Evolutionary conservation across 225 moss, liverwort and hornwort genomes (phyloP), one percentile per base, ranked within the genome.

Genomic region (Pseudisothecium myosuroides): DNA sequence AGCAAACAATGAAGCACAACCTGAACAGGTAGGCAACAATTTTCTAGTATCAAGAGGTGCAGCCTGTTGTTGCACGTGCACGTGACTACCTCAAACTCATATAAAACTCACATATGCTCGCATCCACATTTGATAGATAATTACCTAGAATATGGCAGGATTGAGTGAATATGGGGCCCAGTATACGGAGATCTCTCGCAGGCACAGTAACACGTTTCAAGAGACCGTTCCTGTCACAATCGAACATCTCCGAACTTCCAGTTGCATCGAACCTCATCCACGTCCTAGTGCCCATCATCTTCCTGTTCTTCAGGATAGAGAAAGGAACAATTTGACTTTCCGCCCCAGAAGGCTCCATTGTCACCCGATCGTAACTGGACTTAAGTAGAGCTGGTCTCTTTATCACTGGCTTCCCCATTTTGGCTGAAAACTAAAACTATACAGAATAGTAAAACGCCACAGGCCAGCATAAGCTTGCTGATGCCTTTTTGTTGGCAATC

Each of bases 91-190:
- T 85, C 62, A 85, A 85, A 61, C 81, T 88, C 80, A 84, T 78
- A 87, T 50, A n/a, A 32, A 83, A 66, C 83, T 66, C 73, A 83
- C 59, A 60, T 37, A 21, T 34, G 22, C 29, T 29, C 66, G 34
- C 50, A 89, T 87, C 47, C 61, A 88, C 73, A 84, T n/a, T 83
- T 80, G 54, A 83, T 43, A 73, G 54, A 91, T 19, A 63, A 89
- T 93, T 89, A 99, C 99, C 99, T 83, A 99, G 90, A 90, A 99
- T 99, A 87, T 97, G 95, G 31, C 96, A 96, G 77, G 99, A 96
- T 60, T 95, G 93, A 65, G 99, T 95, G 88, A 97, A 99, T 26
- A 99, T 94, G 41, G 99, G 99, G 82, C 97, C 97, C 37, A 96
- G 89, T 69, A 97, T 94, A 65, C 99, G 96, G 52, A 99, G 93